Conservation (phyloP, 352 stramenopile genomes). For the Hyaloperonospora arabidopsidis region DNA sequence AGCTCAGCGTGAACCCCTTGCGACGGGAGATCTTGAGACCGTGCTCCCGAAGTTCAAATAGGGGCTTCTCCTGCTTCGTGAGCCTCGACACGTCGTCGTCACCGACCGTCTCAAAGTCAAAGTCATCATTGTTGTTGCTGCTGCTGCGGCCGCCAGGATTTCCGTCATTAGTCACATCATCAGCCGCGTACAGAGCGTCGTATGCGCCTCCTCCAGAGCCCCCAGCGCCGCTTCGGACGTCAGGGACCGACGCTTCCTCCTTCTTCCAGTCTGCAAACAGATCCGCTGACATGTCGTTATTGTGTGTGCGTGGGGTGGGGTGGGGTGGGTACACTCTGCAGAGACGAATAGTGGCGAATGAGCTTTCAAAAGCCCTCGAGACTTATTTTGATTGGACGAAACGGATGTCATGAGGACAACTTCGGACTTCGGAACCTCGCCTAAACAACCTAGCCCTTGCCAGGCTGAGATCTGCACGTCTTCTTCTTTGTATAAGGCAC, state of each 20-base stretch:
- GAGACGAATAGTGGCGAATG: too few species aligned
- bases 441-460: too few species aligned
- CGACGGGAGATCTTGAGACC: constrained; percentile 76
- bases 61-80: constrained; percentile 68
- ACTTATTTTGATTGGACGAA: too few species aligned
- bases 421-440: too few species aligned
- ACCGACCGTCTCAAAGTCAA: constrained; percentile 63
- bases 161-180: constrained; percentile 10
- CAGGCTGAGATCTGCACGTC: too few species aligned
- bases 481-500: too few species aligned
- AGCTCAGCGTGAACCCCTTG: constrained; percentile 80
- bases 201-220: constrained; percentile 17
- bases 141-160: constrained; percentile 21
- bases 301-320: too few species aligned
- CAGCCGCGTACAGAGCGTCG: constrained; percentile 35
- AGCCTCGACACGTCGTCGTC: constrained; percentile 30
- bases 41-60: constrained; percentile 85
- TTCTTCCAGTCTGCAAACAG: constrained; percentile 87
- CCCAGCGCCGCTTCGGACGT: constrained; percentile 2
- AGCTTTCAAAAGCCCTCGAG: too few species aligned
- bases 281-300: constrained; percentile 65
- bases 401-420: too few species aligned
- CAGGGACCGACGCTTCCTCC: constrained; percentile 46
- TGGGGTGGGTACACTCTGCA: too few species aligned
- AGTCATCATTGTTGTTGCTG: constrained; percentile 52